phyloP scores from a whole-genome alignment of 768 basidiomycete genomes.

The Suillus tomentosus region DNA sequence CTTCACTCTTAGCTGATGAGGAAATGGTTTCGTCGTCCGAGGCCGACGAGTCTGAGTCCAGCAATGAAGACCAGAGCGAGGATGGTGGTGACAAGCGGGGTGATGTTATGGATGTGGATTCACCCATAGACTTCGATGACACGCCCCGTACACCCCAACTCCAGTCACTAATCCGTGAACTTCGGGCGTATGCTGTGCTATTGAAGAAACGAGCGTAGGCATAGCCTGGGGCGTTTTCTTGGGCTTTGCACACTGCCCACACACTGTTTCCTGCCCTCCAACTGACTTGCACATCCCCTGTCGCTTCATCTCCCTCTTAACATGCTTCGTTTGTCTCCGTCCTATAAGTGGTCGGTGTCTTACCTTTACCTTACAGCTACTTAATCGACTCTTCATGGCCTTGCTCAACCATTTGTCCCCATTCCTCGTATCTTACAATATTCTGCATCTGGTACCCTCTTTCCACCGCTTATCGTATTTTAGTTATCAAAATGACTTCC shows the following conservation, averaged over 20 bases:
- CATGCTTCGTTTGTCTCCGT: background rate
- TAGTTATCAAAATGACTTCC: background rate
- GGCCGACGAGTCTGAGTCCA: background rate
- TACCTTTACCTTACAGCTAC: background rate
- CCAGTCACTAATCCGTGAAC: conserved; percentile 47
- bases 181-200: conserved; percentile 62
- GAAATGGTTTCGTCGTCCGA: conserved; percentile 13
- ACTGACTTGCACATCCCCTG: background rate
- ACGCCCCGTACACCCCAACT: conserved; percentile 37
- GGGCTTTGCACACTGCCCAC: background rate
- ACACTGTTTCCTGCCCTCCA: background rate
- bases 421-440: background rate
- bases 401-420: background rate
- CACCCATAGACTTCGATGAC: conserved; percentile 6
- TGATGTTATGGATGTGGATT: conserved; percentile 22
- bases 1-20: conserved; percentile 5
- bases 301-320: background rate
- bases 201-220: conserved; percentile 2
- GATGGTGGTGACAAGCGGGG: background rate
- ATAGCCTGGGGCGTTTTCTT: background rate
- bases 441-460: background rate
- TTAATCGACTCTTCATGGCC: background rate
- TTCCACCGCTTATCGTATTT: background rate
- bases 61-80: conserved; percentile 11
- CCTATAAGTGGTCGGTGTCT: background rate